phyloP scores from a whole-genome alignment of 2,329 filamentous ascomycete genomes.

The Lecanicillium sp. region DNA sequence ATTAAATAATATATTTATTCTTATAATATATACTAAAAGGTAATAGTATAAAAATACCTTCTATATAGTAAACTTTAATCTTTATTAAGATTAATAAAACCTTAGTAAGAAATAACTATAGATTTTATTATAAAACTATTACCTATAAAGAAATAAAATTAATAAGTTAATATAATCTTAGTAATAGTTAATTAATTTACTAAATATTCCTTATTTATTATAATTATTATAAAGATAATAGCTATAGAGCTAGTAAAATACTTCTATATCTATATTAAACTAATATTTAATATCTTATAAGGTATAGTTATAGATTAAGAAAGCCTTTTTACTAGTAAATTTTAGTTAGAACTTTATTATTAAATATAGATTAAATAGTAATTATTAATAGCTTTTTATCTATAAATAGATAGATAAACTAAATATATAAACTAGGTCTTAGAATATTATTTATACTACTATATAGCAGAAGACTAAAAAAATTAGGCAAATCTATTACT shows the following conservation, averaged over 20 bases:
- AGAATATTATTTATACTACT: background rate
- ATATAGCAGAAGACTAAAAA: background rate
- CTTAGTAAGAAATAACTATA: slow-evolving; percentile 4
- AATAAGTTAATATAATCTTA: background rate
- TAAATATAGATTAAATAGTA: background rate
- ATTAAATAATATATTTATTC: slow-evolving; percentile 2
- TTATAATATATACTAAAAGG: background rate
- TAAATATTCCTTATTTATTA: background rate
- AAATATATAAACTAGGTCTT: background rate
- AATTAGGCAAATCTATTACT: background rate
- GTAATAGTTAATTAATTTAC: background rate
- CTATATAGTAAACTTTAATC: background rate
- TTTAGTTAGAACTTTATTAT: background rate
- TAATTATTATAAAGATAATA: background rate
- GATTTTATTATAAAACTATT: slow-evolving; percentile 5
- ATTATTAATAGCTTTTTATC: background rate
- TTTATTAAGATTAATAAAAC: background rate
- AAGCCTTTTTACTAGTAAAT: background rate
- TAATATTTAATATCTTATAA: background rate
- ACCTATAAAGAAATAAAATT: background rate
- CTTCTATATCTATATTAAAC: background rate
- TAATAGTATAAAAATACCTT: slow-evolving; percentile 1
- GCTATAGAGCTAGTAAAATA: background rate
- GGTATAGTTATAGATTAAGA: background rate
- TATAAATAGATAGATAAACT: background rate